These are phyloP conservation scores for Sporisorium graminicola DNA, from an alignment of 1,284 basidiomycete species.

Conservation along the genomic window DNA sequence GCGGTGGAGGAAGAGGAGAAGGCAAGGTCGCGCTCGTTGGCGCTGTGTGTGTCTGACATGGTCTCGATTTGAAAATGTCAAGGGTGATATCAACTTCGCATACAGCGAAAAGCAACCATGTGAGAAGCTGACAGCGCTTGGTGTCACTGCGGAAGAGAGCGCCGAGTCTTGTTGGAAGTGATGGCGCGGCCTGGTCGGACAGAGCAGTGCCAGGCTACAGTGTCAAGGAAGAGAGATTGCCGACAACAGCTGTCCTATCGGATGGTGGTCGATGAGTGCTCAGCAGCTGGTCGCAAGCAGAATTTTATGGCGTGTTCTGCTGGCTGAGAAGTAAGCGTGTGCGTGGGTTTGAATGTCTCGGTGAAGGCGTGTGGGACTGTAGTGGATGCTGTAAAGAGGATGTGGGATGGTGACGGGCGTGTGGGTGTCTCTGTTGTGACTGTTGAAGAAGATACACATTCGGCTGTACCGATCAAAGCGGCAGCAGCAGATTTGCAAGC, in stretches of 20 bases:
- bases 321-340: not conserved
- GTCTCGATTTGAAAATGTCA: not conserved
- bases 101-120: conserved; percentile 1
- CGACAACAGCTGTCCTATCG: not conserved
- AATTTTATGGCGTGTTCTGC: not conserved
- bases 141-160: conserved; percentile 17
- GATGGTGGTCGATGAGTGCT: conserved; percentile 5
- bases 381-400: not conserved
- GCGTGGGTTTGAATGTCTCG: not conserved
- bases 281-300: not conserved
- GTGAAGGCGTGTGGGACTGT: not conserved
- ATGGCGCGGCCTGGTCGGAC: conserved; percentile 1
- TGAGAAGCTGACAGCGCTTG: conserved; percentile 21
- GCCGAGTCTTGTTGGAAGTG: not conserved
- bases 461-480: not conserved
- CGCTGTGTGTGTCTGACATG: conserved; percentile 30
- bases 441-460: not conserved
- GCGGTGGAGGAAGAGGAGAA: conserved; percentile 35
- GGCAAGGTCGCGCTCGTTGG: conserved; percentile 15
- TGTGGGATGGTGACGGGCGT: not conserved
- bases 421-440: not conserved
- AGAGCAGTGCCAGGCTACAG: not conserved
- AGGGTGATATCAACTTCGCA: not conserved
- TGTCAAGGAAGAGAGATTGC: not conserved
- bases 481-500: not conserved